Evolutionary conservation across 345 rosid species (phyloP), one percentile per base, ranked within the genome.

Genomic region (Syzygium oleosum): DNA sequence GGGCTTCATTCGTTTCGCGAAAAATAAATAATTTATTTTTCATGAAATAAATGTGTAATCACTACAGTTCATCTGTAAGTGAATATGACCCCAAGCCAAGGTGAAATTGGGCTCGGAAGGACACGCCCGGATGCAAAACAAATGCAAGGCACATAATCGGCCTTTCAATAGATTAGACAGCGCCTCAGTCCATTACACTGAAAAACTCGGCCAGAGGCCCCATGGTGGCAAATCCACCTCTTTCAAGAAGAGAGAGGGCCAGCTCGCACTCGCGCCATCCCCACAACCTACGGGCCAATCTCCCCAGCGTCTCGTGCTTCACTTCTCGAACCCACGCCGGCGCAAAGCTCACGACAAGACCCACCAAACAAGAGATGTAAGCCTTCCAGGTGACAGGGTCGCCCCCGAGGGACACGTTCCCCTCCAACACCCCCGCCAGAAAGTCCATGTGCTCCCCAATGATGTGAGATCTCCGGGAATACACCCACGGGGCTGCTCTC

Each of bases 321-420:
- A 94, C 91, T 55, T 91, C 92, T 84, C 85, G 89, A 55, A 94
- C 88, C 97, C 95, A 94, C 12, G 90, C 87, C 5, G 97, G 96
- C 52, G 93, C 91, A 84, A 90, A 91, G 53, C 88, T 92, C 87
- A 92, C 94, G 15, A 92, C 54, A 15, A 95, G 73, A 51, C 94
- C 92, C 29, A 92, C 88, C 78, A 94, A 84, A 53, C 96, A 94
- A 12, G 92, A 91, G 17, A 93, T 90, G 85, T 94, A 95, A 15
- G 97, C 94, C 92, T 92, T 94, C 97, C 95, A 94, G 51, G 94
- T 95, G 19, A 90, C 92, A 22, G 91, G 93, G 85, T 93, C 89
- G 61, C 96, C 93, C 7, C 96, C 95, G 12, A 93, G 88, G 23
- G 89, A 91, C 78, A 94, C 61, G 54, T 92, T 91, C 54, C 95